phyloP scores from a whole-genome alignment of 2,329 filamentous ascomycete species.

The Fusarium sp. region DNA sequence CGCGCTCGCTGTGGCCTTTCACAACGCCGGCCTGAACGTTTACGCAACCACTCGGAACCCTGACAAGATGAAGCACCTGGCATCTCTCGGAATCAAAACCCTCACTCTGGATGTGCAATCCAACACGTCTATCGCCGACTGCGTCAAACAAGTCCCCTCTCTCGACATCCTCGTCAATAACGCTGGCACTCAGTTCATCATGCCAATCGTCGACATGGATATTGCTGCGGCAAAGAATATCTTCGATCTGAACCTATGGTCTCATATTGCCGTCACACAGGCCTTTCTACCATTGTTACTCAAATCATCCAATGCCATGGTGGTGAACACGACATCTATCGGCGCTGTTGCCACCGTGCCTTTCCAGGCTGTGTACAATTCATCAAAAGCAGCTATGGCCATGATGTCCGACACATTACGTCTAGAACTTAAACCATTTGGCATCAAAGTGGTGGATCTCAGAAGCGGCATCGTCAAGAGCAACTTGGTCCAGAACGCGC shows the following conservation, averaged over 20 bases:
- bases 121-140: constrained; percentile 38
- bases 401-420: constrained; percentile 42
- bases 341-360: constrained; percentile 1
- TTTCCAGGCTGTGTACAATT: constrained; percentile 38
- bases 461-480: background rate
- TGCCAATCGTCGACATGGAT: constrained; percentile 12
- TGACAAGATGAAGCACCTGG: background rate
- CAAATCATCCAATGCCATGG: constrained; percentile 31
- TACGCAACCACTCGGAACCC: background rate
- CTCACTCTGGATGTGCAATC: constrained; percentile 8
- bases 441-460: constrained; percentile 34
- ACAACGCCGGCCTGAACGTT: background rate
- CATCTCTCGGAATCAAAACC: background rate
- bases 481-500: background rate
- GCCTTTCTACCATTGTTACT: constrained; percentile 49
- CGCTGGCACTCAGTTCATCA: constrained; percentile 8
- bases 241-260: constrained; percentile 58
- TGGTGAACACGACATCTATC: constrained; percentile 44
- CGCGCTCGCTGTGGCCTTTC: background rate
- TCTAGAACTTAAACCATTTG: constrained; percentile 45
- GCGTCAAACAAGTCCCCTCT: background rate
- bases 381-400: constrained; percentile 41
- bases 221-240: constrained; percentile 38
- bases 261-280: constrained; percentile 51
- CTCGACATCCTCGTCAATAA: constrained; percentile 22